Conservation (phyloP, 176 grass and related monocot genomes). For the Eleusine coracana region DNA sequence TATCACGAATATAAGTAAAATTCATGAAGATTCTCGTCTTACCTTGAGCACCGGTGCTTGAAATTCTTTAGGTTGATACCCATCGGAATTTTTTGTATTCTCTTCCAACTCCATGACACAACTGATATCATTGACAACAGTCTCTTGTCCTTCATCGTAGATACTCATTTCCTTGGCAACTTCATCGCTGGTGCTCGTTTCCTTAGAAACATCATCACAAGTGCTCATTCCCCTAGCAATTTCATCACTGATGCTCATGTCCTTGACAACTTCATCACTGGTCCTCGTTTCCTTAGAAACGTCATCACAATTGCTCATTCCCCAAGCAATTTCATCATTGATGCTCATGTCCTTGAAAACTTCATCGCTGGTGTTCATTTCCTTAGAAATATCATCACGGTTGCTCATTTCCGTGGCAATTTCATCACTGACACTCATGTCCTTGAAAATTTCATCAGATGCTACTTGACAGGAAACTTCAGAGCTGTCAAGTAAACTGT, state of each 20-base stretch:
- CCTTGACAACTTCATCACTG: slow-evolving; percentile 25
- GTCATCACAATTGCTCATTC: background rate
- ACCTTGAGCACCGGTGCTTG: slow-evolving; percentile 30
- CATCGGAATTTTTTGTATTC: slow-evolving; percentile 10
- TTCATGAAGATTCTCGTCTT: background rate
- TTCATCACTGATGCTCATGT: slow-evolving; percentile 8
- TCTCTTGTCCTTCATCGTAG: slow-evolving; percentile 39
- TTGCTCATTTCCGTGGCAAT: background rate
- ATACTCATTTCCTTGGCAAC: slow-evolving; percentile 22
- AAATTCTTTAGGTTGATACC: slow-evolving; percentile 32
- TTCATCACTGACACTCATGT: slow-evolving; percentile 2
- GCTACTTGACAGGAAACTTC: slow-evolving; percentile 32
- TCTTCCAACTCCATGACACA: slow-evolving; percentile 32
- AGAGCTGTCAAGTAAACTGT: slow-evolving; percentile 26
- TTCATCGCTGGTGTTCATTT: slow-evolving; percentile 22
- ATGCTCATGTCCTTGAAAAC: slow-evolving; percentile 29
- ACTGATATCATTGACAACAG: slow-evolving; percentile 23
- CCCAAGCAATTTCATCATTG: slow-evolving; percentile 1
- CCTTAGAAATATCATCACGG: background rate
- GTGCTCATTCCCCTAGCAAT: background rate
- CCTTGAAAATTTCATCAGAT: slow-evolving; percentile 25
- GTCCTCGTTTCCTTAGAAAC: slow-evolving; percentile 18
- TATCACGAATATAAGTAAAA: slow-evolving; percentile 37
- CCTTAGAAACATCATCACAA: background rate
- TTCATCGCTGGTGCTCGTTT: slow-evolving; percentile 25